Conservation (phyloP, 108 stramenopile genomes). For the Hondaea fermentalgiana region DNA sequence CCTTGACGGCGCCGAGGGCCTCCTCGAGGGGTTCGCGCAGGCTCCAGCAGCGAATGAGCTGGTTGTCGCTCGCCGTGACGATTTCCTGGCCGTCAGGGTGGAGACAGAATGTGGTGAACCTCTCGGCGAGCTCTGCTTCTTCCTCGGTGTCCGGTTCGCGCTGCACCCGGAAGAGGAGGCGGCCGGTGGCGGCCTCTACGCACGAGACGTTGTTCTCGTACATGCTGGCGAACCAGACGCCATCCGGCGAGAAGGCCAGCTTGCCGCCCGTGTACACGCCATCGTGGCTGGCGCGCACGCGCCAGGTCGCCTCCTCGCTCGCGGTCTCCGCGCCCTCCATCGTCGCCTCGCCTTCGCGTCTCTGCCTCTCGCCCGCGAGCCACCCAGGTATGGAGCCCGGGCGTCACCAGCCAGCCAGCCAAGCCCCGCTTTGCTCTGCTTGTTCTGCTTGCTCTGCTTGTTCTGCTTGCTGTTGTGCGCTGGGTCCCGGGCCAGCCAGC, state of each 20-base stretch:
- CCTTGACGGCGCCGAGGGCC: neutral
- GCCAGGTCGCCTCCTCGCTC: neutral
- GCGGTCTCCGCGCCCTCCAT: neutral
- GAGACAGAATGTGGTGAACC: neutral
- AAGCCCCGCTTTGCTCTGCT: too few relatives aligned
- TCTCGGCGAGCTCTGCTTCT: neutral
- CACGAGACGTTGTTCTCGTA: neutral
- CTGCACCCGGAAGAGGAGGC: neutral
- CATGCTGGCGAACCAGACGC: neutral
- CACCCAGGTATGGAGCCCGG: neutral
- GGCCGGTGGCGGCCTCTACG: neutral
- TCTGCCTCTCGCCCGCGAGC: neutral
- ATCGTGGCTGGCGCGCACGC: neutral
- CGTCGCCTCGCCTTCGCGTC: neutral
- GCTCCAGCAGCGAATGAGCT: conserved; percentile 5
- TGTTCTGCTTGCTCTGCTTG: too few relatives aligned
- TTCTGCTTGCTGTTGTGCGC: too few relatives aligned
- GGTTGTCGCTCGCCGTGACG: neutral
- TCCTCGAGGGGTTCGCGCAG: neutral
- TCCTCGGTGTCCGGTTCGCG: neutral
- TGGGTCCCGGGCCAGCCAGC: too few relatives aligned
- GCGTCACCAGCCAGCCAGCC: too few relatives aligned
- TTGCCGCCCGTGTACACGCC: conserved; percentile 18
- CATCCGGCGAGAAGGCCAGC: neutral
- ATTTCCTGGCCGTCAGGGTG: neutral